Conservation (phyloP, 352 stramenopile genomes). For the Globisporangium abappressorium region DNA sequence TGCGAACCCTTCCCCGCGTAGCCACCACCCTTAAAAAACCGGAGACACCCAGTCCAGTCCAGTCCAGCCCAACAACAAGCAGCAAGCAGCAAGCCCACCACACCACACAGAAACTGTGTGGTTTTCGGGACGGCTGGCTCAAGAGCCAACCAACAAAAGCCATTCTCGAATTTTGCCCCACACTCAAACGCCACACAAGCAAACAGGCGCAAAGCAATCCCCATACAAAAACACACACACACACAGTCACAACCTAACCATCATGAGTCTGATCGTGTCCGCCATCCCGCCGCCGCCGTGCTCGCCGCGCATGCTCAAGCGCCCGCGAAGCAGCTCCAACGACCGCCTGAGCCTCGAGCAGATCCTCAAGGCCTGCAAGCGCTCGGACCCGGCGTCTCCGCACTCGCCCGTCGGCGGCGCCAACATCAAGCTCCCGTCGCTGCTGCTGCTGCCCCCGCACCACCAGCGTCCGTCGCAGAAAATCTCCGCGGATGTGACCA, state of each 20-base stretch:
- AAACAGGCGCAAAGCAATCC: not conserved
- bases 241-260: not conserved
- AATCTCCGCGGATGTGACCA: constrained; percentile 11
- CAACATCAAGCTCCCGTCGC: not conserved
- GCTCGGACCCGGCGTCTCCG: constrained; percentile 42
- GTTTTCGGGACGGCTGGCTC: not conserved
- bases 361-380: constrained; percentile 66
- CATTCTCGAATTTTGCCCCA: not conserved
- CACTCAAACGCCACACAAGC: not conserved
- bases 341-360: constrained; percentile 50
- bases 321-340: constrained; percentile 39
- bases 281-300: constrained; percentile 20
- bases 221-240: not conserved
- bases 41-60: not conserved
- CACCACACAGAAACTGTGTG: not conserved
- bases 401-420: constrained; percentile 28
- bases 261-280: constrained; percentile 65
- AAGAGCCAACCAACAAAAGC: constrained; percentile 1
- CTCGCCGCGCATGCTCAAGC: constrained; percentile 45
- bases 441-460: not conserved
- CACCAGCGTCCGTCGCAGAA: constrained; percentile 15
- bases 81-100: not conserved
- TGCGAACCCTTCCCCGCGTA: constrained; percentile 2
- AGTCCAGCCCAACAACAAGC: too few relatives aligned
- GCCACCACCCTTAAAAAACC: constrained; percentile 7